Evolutionary conservation across 768 basidiomycete genomes (phyloP).

Genomic region (Suillus alpinus): DNA sequence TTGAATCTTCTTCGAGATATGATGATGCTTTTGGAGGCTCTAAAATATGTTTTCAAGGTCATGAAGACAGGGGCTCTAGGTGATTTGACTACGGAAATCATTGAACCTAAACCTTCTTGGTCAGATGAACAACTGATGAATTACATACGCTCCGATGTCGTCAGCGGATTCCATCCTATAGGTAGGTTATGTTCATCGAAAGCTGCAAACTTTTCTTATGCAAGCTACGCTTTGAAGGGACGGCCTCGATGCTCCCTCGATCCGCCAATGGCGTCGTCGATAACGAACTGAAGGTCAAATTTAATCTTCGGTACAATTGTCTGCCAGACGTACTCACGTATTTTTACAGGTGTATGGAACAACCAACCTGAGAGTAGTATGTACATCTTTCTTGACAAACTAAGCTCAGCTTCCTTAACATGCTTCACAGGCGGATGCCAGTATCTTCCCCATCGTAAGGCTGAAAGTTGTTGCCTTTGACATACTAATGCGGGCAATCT

Average conservation of each 20-base stretch:
- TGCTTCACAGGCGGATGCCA: constrained; percentile 15
- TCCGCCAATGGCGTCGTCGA: constrained; percentile 15
- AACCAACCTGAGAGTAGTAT: constrained; percentile 12
- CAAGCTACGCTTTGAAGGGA: constrained; percentile 4
- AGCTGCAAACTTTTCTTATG: neutral
- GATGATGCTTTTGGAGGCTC: constrained; percentile 15
- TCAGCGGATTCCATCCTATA: constrained; percentile 12
- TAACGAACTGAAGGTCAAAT: constrained; percentile 11
- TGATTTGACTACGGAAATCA: constrained; percentile 9
- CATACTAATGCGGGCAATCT: neutral
- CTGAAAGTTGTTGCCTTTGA: neutral
- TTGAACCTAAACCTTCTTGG: constrained; percentile 15
- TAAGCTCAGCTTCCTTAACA: neutral
- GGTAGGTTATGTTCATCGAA: neutral
- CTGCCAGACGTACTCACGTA: neutral
- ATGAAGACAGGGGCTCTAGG: constrained; percentile 16
- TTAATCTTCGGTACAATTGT: neutral
- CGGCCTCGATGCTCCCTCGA: constrained; percentile 18
- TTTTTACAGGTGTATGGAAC: constrained; percentile 15
- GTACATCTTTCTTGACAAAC: neutral
- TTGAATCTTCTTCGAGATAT: constrained; percentile 5
- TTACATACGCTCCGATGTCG: constrained; percentile 10
- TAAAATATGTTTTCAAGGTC: constrained; percentile 12
- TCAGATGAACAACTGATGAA: constrained; percentile 13
- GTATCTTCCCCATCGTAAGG: constrained; percentile 16